A percentile compares a stretch with the other conserved stretches of the same genome.
phyloP scores from a whole-genome alignment of 108 stramenopile genomes.

The Cyclostephanos invisitatus region DNA sequence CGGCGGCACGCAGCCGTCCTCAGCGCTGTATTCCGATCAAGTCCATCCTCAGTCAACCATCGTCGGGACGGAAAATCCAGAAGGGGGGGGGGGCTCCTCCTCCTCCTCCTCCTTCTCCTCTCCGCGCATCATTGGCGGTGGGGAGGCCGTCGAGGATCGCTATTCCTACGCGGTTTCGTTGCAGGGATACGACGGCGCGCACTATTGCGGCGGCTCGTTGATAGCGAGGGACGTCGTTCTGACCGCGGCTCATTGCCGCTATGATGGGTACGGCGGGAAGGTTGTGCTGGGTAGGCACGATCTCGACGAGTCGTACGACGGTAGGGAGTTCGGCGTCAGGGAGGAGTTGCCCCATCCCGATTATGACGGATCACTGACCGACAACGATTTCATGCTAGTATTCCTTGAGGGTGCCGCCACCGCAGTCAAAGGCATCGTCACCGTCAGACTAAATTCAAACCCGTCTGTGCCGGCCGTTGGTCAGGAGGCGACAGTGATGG shows the following conservation, averaged over 20 bases:
- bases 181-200: background rate
- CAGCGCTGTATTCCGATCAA: no score
- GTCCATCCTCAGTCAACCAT: no score
- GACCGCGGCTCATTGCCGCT: background rate
- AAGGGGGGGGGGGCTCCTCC: no score
- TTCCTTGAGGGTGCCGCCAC: background rate
- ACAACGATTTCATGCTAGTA: background rate
- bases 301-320: background rate
- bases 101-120: no score
- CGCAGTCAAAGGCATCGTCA: conserved; percentile 4
- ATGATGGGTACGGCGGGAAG: background rate
- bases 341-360: background rate
- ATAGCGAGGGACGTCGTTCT: background rate
- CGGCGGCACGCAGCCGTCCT: no score
- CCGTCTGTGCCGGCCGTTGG: conserved; percentile 27
- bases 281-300: background rate
- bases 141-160: background rate
- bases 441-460: conserved; percentile 34
- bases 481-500: conserved; percentile 47
- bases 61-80: no score
- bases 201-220: background rate
- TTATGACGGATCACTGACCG: background rate
- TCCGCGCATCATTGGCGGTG: background rate
- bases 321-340: background rate
- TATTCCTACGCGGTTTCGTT: background rate